These are phyloP conservation scores for Trametes cubensis DNA, from an alignment of 768 basidiomycete species.

Conservation along the genomic window DNA sequence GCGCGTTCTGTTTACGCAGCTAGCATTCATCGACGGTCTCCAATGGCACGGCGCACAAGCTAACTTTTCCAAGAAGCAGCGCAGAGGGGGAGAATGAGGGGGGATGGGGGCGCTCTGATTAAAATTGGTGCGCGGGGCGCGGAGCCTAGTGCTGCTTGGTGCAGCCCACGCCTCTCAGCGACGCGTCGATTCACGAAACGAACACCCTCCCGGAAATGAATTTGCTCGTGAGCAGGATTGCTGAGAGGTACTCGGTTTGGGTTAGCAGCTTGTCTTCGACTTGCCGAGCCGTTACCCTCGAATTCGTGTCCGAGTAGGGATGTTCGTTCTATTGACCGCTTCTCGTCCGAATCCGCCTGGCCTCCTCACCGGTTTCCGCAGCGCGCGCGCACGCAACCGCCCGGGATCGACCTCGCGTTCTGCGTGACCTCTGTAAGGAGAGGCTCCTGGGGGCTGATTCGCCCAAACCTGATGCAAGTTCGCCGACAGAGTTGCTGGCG, in stretches of 20 bases:
- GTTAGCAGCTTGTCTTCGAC: conserved; percentile 7
- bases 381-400: conserved; percentile 5
- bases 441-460: conserved; percentile 2
- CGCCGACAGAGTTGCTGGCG: conserved; percentile 19
- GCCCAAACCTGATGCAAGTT: conserved; percentile 7
- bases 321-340: conserved; percentile 16
- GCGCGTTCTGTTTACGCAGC: background rate
- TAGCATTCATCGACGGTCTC: background rate
- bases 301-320: conserved; percentile 13
- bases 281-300: conserved; percentile 12
- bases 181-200: background rate
- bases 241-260: conserved; percentile 5
- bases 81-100: background rate
- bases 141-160: background rate
- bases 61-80: background rate
- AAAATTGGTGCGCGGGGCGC: no score
- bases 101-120: background rate
- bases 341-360: conserved; percentile 14
- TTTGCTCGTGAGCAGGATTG: conserved; percentile 10
- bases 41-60: conserved; percentile 4
- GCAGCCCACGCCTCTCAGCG: conserved; percentile 1
- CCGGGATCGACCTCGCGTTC: conserved; percentile 18
- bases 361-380: conserved; percentile 14
- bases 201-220: conserved; percentile 15
- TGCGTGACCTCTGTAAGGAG: conserved; percentile 12